Evolutionary conservation across 2,329 filamentous ascomycete species (phyloP).

Genomic region (Cercospora berteroae): DNA sequence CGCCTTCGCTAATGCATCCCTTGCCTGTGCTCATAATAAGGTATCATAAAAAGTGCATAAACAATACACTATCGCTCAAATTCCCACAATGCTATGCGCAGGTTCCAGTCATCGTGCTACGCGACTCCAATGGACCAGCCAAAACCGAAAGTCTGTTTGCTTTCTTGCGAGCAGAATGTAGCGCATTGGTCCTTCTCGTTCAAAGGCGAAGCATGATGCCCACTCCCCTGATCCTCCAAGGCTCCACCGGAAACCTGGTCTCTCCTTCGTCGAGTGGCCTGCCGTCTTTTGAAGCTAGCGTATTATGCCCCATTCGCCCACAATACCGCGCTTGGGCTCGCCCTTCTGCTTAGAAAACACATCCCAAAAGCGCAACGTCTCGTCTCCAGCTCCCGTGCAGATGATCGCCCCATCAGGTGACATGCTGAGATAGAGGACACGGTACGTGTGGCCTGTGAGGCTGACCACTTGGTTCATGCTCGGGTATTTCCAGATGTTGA

Average conservation of each 20-base stretch:
- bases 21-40: constrained; percentile 1
- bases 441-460: constrained; percentile 92
- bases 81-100: constrained; percentile 1
- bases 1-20: not conserved
- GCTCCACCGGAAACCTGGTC: not conserved
- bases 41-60: not conserved
- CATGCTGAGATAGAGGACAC: constrained; percentile 95
- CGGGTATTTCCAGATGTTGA: constrained; percentile 99
- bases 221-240: not conserved
- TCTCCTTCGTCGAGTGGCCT: not conserved
- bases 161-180: not conserved
- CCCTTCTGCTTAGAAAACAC: constrained; percentile 80
- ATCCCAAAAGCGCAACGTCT: constrained; percentile 95
- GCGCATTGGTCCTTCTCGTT: not conserved
- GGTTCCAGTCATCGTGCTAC: not conserved
- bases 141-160: not conserved
- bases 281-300: constrained; percentile 13
- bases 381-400: constrained; percentile 93
- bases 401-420: constrained; percentile 92
- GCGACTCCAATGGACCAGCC: not conserved
- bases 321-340: constrained; percentile 58
- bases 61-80: not conserved
- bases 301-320: constrained; percentile 73
- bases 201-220: not conserved
- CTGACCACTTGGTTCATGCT: constrained; percentile 96